Base-by-base conservation (phyloP, 768 basidiomycete genomes). In the Trametopsis cervina region DNA sequence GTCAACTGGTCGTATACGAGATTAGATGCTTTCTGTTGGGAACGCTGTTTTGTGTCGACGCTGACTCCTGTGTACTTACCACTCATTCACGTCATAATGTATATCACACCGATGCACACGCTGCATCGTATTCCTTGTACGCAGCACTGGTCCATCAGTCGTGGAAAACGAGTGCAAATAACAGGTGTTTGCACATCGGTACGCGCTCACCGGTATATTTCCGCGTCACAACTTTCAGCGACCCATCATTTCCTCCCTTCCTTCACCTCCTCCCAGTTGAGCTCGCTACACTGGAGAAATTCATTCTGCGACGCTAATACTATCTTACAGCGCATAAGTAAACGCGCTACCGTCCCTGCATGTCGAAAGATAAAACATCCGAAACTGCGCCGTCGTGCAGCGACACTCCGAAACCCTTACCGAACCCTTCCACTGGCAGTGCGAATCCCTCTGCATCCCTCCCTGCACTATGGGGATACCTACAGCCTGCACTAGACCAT, bases 1-100 rank as follows among this genome's bases (percentile, higher is more conserved):
- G 26, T 91, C 89, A 26, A 85, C 89, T 26, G 89, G 89, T 51
- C 85, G 89, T 52, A 88, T 89, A 55, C 71, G 89, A 58, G 89
- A 90, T 51, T 67, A 54, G 54, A 49, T 45, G 9, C 15, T 33
- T 15, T 33, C 7, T 33, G 7, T 15, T 33, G 29, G 29, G 29
- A 15, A 33, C 40, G 29, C 29, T 33, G 29, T 7, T 7, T 15
- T 33, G 7, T 33, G 29, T 33, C 29, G 29, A 33, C 15, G 15
- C 49, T 26, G 51, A 54, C 44, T 22, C 26, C 39, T 39, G 21
- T 33, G 29, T 33, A 33, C 15, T 33, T 33, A 33, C 29, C 15
- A 33, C 29, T 33, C 7, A 15, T n/a, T n/a, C n/a, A n/a, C n/a
- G n/a, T n/a, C 29, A 7, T 33, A 33, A 33, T 33, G 29, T 33